phyloP scores from a whole-genome alignment of 2,329 filamentous ascomycete species.

The Colletotrichum simmondsii region DNA sequence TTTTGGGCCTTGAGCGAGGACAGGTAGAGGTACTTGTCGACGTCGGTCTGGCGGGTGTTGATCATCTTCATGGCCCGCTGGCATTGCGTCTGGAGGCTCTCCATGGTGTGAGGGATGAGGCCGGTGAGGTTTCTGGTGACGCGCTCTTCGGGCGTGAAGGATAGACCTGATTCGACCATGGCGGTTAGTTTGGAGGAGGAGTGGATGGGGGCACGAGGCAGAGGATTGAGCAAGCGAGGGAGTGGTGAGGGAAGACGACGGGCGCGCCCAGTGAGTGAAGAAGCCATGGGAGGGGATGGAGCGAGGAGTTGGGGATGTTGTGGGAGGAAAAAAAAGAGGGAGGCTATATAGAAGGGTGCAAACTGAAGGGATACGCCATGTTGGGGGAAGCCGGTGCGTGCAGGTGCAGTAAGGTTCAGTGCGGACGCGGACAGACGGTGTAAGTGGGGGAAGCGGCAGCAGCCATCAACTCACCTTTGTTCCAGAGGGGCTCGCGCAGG shows the following conservation, averaged over 20 bases:
- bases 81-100: slow-evolving; percentile 69
- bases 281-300: slow-evolving; percentile 27
- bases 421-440: slow-evolving; percentile 11
- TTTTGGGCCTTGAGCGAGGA: slow-evolving; percentile 80
- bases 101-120: slow-evolving; percentile 72
- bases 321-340: slow-evolving; percentile 13
- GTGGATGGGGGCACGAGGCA: slow-evolving; percentile 10
- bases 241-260: slow-evolving; percentile 29
- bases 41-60: slow-evolving; percentile 72
- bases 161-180: slow-evolving; percentile 59
- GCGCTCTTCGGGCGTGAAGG: slow-evolving; percentile 73
- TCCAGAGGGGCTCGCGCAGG: slow-evolving; percentile 71
- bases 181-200: slow-evolving; percentile 29
- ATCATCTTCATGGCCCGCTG: slow-evolving; percentile 80
- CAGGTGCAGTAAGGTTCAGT: slow-evolving; percentile 24
- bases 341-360: slow-evolving; percentile 27
- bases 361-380: slow-evolving; percentile 31
- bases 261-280: slow-evolving; percentile 24
- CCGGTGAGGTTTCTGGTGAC: slow-evolving; percentile 73
- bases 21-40: slow-evolving; percentile 89
- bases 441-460: slow-evolving; percentile 19
- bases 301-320: slow-evolving; percentile 8
- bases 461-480: slow-evolving; percentile 64
- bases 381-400: slow-evolving; percentile 31
- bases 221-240: slow-evolving; percentile 7